Evolutionary conservation across 2,329 filamentous ascomycete genomes (phyloP).

Genomic region (Fusarium subglutinans): DNA sequence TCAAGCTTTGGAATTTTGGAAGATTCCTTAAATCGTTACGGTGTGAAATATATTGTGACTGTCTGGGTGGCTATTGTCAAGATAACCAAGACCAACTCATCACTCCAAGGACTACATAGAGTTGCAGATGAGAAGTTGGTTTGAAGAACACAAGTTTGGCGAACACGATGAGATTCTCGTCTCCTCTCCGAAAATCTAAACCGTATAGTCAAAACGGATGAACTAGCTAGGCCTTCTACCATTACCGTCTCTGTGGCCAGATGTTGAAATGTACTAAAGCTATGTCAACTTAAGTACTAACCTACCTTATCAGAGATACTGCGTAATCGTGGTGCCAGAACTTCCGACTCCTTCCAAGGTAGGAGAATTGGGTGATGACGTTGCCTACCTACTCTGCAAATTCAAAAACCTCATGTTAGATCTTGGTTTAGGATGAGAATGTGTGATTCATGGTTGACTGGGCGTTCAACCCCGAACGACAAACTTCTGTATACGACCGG

Average conservation of each 20-base stretch:
- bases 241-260: neutral
- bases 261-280: neutral
- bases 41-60: neutral
- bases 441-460: neutral
- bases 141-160: neutral
- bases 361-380: neutral
- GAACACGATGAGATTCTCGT: neutral
- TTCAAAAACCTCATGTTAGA: neutral
- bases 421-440: neutral
- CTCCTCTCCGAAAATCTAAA: neutral
- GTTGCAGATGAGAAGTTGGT: neutral
- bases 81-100: neutral
- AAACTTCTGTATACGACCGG: neutral
- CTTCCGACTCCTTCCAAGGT: neutral
- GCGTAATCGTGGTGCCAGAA: neutral
- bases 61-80: accelerated
- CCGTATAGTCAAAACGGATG: neutral
- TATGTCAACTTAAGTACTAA: too few relatives aligned
- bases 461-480: neutral
- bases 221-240: neutral
- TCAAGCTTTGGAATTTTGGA: neutral
- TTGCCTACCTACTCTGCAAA: neutral
- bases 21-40: accelerated
- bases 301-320: neutral
- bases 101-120: neutral